Percentiles rank a stretch among this genome's conserved stretches.
Conservation (phyloP, 1,284 basidiomycete genomes). For the Heterobasidion annosum region DNA sequence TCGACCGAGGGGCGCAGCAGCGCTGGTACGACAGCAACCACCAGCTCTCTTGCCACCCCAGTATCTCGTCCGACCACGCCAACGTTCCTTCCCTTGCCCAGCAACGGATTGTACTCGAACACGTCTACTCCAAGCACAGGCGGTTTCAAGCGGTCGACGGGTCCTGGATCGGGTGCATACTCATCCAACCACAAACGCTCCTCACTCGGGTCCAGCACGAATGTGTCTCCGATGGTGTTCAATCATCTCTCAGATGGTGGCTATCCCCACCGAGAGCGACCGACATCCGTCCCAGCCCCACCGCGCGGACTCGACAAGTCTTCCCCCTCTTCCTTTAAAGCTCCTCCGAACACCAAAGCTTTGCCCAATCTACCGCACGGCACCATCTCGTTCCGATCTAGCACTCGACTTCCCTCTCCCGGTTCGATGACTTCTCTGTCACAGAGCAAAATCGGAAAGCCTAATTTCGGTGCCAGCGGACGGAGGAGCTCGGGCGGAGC, state of each 20-base stretch:
- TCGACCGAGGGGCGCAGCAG: constrained; percentile 32
- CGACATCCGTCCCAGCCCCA: constrained; percentile 26
- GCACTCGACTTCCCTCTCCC: constrained; percentile 32
- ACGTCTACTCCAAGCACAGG: constrained; percentile 19
- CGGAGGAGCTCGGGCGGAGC: constrained; percentile 38
- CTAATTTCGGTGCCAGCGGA: constrained; percentile 30
- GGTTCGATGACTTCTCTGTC: constrained; percentile 24
- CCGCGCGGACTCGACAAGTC: constrained; percentile 18
- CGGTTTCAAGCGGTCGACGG: constrained; percentile 44
- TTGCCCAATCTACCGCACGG: constrained; percentile 32
- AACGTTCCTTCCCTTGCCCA: constrained; percentile 62
- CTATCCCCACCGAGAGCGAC: constrained; percentile 23
- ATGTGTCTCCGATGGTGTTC: constrained; percentile 9
- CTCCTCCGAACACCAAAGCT: constrained; percentile 21
- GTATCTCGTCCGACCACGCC: constrained; percentile 66
- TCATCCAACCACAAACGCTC: constrained; percentile 43
- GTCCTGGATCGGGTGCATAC: constrained; percentile 12
- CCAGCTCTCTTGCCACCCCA: constrained; percentile 58
- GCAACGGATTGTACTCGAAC: constrained; percentile 35
- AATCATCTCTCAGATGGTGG: constrained; percentile 19
- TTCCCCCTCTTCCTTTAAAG: constrained; percentile 13
- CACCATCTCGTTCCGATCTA: constrained; percentile 42
- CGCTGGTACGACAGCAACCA: constrained; percentile 44
- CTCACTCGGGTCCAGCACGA: constrained; percentile 39
- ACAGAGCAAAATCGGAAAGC: constrained; percentile 62